Evolutionary conservation across 164 flowering plant species (phyloP).

Genomic region (Magnolia sinica): DNA sequence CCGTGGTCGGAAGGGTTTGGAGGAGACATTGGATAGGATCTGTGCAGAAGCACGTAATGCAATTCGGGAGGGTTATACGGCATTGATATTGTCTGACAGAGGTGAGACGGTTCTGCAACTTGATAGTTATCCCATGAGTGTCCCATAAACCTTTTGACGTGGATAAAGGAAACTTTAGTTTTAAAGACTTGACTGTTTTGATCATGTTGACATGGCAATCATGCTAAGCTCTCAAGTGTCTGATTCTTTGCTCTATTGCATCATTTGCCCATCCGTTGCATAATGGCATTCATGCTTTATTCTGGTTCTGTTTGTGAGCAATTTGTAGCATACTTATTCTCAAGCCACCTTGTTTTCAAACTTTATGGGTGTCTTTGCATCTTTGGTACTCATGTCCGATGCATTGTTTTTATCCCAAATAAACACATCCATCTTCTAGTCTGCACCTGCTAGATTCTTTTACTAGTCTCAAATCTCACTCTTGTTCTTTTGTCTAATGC

Average conservation of each 20-base stretch:
- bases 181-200: neutral
- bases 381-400: neutral
- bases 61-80: constrained; percentile 81
- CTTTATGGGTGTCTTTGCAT: too few relatives aligned
- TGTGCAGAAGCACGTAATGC: constrained; percentile 86
- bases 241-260: neutral
- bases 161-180: neutral
- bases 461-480: neutral
- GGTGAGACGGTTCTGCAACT: constrained; percentile 39
- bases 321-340: neutral
- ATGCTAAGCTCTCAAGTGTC: neutral
- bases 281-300: neutral
- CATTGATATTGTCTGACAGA: constrained; percentile 91
- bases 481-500: constrained; percentile 13
- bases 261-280: neutral
- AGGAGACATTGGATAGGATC: constrained; percentile 84
- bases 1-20: constrained; percentile 82
- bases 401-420: neutral
- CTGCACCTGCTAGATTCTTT: neutral
- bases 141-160: neutral
- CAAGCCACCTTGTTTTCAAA: too few relatives aligned
- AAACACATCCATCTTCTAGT: neutral
- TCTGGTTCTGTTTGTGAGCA: neutral
- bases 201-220: neutral
- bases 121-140: constrained; percentile 30